Evolutionary conservation across 2,329 filamentous ascomycete genomes (phyloP), one percentile per base, ranked within the genome.

Genomic region (Apiospora pterosperma): DNA sequence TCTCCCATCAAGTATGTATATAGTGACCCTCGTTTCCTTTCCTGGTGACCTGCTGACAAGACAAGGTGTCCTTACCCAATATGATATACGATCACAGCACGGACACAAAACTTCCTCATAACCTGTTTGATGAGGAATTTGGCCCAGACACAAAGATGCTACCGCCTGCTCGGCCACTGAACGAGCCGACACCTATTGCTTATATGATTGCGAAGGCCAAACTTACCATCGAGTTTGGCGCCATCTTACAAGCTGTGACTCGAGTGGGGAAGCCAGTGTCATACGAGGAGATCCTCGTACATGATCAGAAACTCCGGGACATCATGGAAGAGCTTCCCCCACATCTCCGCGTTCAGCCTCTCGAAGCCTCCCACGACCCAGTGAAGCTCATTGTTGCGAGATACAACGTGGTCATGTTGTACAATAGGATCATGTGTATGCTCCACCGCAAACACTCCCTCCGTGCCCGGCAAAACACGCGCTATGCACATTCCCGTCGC

Each of bases 391-490:
- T 97, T 65, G 90, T 97, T 80, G 91, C 94, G 62, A 89, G 94
- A 34, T 94, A 93, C 74, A 91, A 91, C 64, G 81, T 97, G 36
- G 92, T 96, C 67, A 90, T 96, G 61, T 80, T 97, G 5, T 97
- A 93, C 74, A 89, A 96, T 68, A 97, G 97, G 78, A 91, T 93
- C 21, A 85, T 97, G 71, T 96, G 93, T 71, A 86, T 97, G 25
- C 85, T 99, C 42, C 96, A 99, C 76, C 87, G 93, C 61, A 93
- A 93, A 68, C 97, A 96, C 75, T 85, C 97, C 65, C 83, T 87
- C n/a, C 87, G 89, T 65, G 92, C 93, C 5, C 84, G 91, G 59
- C 87, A 91, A 65, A 96, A 95, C 70, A 82, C 91, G 11, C 86
- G 93, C 10, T 98, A 97, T 73, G 87, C 89, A 10, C 92, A 96